phyloP scores from a whole-genome alignment of 306 rosid genomes.

The Chamaecrista fasciculata region DNA sequence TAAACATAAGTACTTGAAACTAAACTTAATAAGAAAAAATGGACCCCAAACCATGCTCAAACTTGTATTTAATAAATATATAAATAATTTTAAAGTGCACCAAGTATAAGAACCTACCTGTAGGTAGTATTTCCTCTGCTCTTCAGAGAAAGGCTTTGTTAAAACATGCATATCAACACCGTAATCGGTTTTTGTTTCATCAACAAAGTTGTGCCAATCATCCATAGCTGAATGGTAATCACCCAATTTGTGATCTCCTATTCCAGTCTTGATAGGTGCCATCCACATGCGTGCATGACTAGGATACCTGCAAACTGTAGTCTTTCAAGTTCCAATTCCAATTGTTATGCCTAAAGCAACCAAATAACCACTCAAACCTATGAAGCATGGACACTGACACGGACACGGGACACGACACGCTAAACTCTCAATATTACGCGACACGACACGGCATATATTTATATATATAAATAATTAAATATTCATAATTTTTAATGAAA shows the following conservation, averaged over 20 bases:
- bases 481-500: too few species aligned
- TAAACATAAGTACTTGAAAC: background rate
- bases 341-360: slow-evolving; percentile 18
- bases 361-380: background rate
- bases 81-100: slow-evolving; percentile 3
- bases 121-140: slow-evolving; percentile 92
- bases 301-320: slow-evolving; percentile 76
- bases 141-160: slow-evolving; percentile 77
- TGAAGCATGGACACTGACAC: too few species aligned
- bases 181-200: slow-evolving; percentile 65
- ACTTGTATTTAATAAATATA: background rate
- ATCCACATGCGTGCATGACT: slow-evolving; percentile 99
- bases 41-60: background rate
- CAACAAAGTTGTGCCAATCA: slow-evolving; percentile 70
- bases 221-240: slow-evolving; percentile 77
- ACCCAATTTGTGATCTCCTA: slow-evolving; percentile 60
- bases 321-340: slow-evolving; percentile 14
- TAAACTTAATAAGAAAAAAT: background rate
- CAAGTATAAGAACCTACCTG: slow-evolving; percentile 53
- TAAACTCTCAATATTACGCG: too few species aligned
- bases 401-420: too few species aligned
- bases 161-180: slow-evolving; percentile 92
- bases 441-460: too few species aligned
- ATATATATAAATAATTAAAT: too few species aligned
- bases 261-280: slow-evolving; percentile 83